These are phyloP conservation scores for Kodamaea laetipori DNA, from an alignment of 805 yeast species.

Conservation along the genomic window DNA sequence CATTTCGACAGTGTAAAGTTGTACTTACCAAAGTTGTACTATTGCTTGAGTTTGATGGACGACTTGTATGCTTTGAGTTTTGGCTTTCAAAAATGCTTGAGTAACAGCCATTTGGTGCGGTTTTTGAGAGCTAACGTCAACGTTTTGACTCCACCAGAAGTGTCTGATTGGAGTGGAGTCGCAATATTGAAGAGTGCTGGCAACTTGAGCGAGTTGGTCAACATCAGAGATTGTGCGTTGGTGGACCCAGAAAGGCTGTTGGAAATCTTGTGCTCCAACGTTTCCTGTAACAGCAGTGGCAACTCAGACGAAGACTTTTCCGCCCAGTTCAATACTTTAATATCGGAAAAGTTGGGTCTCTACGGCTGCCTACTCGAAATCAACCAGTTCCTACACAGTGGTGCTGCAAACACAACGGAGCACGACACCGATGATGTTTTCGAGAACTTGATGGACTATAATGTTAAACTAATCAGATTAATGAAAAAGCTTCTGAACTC, in stretches of 20 bases:
- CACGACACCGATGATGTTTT: constrained; percentile 21
- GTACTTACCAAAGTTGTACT: constrained; percentile 47
- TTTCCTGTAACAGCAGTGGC: background rate
- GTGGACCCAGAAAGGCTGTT: background rate
- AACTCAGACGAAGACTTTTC: constrained; percentile 12
- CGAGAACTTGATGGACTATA: constrained; percentile 38
- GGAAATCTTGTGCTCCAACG: background rate
- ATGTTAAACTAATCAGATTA: constrained; percentile 41
- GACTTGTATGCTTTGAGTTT: constrained; percentile 53
- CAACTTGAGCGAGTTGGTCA: constrained; percentile 20
- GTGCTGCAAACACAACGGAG: constrained; percentile 1
- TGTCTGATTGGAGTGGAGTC: constrained; percentile 10
- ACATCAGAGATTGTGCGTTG: constrained; percentile 11
- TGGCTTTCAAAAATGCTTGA: constrained; percentile 42
- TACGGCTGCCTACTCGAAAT: constrained; percentile 40
- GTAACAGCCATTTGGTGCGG: constrained; percentile 9
- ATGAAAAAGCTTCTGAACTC: constrained; percentile 36
- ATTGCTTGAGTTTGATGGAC: constrained; percentile 51
- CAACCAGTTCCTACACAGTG: constrained; percentile 5
- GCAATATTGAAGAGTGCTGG: constrained; percentile 25
- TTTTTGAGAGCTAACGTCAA: constrained; percentile 17
- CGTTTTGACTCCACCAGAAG: constrained; percentile 21
- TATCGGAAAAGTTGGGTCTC: constrained; percentile 40
- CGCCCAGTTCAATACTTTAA: constrained; percentile 27
- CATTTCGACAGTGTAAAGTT: constrained; percentile 29